Conservation (phyloP, 495 filamentous ascomycete genomes). For the Astrothelium subdiscretum region DNA sequence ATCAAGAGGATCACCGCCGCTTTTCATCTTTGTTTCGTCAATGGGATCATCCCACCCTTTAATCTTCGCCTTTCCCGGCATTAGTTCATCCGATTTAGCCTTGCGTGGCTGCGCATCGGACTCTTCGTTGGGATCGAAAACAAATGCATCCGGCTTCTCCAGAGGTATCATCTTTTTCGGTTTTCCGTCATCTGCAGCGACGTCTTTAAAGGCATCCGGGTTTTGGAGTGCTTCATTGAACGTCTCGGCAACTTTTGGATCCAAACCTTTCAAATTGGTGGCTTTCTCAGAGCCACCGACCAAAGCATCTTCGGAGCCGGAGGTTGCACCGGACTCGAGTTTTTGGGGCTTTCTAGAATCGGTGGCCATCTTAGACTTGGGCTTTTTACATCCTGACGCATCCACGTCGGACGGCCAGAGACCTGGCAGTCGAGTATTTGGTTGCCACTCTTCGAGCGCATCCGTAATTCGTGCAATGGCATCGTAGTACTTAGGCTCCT, state of each 20-base stretch:
- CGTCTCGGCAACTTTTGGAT: background rate
- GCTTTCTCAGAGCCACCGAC: background rate
- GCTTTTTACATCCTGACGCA: conserved; percentile 36
- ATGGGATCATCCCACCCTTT: background rate
- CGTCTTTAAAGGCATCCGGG: background rate
- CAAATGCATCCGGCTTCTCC: background rate
- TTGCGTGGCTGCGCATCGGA: background rate
- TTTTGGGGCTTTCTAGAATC: background rate
- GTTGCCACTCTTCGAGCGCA: conserved; percentile 69
- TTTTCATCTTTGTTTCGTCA: background rate
- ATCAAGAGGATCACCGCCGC: background rate
- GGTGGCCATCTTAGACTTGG: background rate
- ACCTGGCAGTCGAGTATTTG: conserved; percentile 61
- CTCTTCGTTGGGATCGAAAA: background rate
- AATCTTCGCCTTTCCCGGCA: conserved; percentile 2
- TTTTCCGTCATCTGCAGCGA: background rate
- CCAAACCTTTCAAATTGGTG: background rate
- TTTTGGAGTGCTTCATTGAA: background rate
- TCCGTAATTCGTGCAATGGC: conserved; percentile 87
- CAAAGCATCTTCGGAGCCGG: background rate
- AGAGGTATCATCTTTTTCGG: background rate
- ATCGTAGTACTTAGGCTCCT: conserved; percentile 83
- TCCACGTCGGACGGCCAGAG: conserved; percentile 78
- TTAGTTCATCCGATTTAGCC: background rate
- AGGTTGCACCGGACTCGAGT: background rate